Percentiles rank a stretch among this genome's conserved stretches.
These are phyloP conservation scores for carrot (Daucus carota) DNA, from an alignment of 129 eudicot species.

Conservation along the genomic window DNA sequence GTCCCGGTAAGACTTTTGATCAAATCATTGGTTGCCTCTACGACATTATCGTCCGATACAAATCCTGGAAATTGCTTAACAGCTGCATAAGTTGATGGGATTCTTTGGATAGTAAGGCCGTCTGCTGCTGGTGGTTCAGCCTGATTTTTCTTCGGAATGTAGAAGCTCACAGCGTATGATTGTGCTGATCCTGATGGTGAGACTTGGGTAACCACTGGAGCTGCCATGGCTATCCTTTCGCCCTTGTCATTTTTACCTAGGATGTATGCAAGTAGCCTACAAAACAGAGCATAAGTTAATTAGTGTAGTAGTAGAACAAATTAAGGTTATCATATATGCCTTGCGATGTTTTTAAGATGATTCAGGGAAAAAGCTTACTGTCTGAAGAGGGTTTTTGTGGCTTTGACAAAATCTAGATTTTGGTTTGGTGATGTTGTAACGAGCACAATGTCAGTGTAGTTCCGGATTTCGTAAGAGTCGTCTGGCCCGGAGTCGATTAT, in stretches of 20 bases:
- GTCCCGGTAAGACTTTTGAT: background rate
- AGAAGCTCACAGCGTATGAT: constrained; percentile 1
- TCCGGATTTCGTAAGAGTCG: background rate
- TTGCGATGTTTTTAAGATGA: background rate
- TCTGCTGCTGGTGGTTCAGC: background rate
- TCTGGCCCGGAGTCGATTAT: background rate
- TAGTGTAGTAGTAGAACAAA: background rate
- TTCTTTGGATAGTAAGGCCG: background rate
- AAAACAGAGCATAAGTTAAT: background rate
- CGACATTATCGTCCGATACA: background rate
- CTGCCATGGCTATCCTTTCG: background rate
- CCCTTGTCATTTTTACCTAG: background rate
- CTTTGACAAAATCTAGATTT: background rate
- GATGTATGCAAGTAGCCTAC: background rate
- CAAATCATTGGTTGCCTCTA: background rate
- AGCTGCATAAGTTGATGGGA: background rate
- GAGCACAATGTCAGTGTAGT: constrained; percentile 1
- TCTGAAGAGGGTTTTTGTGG: background rate
- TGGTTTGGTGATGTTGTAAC: background rate
- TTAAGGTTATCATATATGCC: background rate
- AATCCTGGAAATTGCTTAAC: background rate
- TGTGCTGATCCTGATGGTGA: background rate
- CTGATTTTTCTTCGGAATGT: background rate
- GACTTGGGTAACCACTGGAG: constrained; percentile 8
- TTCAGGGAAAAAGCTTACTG: background rate